These are phyloP conservation scores for Pseudogymnoascus sp. DNA, from an alignment of 2,329 filamentous ascomycete species.

Conservation along the genomic window DNA sequence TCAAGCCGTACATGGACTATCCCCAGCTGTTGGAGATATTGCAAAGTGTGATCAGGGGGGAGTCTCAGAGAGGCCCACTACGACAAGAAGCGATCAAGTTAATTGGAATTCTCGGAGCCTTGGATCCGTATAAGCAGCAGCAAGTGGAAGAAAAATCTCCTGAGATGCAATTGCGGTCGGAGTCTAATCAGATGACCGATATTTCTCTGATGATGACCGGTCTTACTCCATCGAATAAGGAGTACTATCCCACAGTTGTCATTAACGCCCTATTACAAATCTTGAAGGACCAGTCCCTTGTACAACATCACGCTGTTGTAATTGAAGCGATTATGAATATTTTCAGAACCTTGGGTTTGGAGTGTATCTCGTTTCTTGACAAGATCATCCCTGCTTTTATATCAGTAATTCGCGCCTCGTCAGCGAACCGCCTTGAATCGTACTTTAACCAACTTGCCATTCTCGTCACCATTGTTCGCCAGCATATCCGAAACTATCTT, in stretches of 20 bases:
- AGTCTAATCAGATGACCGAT: constrained; percentile 68
- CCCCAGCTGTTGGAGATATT: constrained; percentile 87
- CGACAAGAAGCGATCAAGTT: constrained; percentile 93
- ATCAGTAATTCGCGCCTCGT: constrained; percentile 75
- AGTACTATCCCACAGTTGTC: constrained; percentile 96
- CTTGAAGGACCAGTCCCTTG: constrained; percentile 79
- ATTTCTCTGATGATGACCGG: constrained; percentile 98
- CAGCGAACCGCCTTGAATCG: constrained; percentile 72
- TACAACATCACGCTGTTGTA: constrained; percentile 84
- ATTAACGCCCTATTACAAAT: constrained; percentile 93
- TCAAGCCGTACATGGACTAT: constrained; percentile 90
- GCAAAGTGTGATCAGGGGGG: constrained; percentile 88
- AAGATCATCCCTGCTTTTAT: constrained; percentile 94
- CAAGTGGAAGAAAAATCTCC: constrained; percentile 86
- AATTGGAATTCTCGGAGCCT: constrained; percentile 86
- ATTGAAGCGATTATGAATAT: constrained; percentile 99
- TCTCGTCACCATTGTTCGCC: constrained; percentile 87
- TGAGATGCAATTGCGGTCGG: constrained; percentile 62
- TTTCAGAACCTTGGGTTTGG: constrained; percentile 89
- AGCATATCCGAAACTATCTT: constrained; percentile 89
- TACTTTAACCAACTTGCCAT: constrained; percentile 97
- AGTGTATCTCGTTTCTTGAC: constrained; percentile 90
- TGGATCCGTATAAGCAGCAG: constrained; percentile 95
- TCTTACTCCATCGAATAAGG: constrained; percentile 89
- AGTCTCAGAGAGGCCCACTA: constrained; percentile 72